Base-by-base conservation (phyloP, 139 green algal species). In the Chlorella sp. region DNA sequence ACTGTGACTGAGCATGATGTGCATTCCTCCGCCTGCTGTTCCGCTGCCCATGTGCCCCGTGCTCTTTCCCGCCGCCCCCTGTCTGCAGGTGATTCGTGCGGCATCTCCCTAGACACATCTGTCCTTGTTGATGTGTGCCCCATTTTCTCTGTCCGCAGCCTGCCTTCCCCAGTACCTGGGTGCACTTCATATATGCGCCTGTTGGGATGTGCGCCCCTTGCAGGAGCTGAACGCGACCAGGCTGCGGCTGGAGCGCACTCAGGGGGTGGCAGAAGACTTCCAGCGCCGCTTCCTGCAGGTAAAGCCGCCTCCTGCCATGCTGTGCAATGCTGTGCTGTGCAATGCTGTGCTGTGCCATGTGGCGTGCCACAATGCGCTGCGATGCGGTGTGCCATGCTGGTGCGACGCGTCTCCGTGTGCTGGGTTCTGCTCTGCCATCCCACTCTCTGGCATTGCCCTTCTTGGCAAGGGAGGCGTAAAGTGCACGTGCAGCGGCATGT, bases 181-280 rank as follows among this genome's bases (percentile, higher is more conserved):
- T 57, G 48, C 48, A 57, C 48, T 34, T 76, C 68, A 76, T 26
- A 21, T 32, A 0, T 82, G 36, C 34, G 16, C 9, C 77, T 60
- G 68, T n/a, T 30, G n/a, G 9, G 14, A 36, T 57, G 26, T 37
- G 66, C 26, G 9, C 16, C 61, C 16, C n/a, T 2, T 30, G 61
- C 83, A 91, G 86, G 83, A 95, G 92, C 81, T 94, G 92, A 89
- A 90, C 24, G 57, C 83, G 89, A 89, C 85, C 7, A 85, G 36
- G 88, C 39, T 86, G 66, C 60, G 42, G 83, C 91, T 95, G 68
- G 85, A 93, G 40, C 83, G 87, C 19, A 83, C 91, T 3, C 82
- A 81, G 68, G 84, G 86, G 66, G 80, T 57, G 22, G 91, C 84
- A 3, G 88, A 91, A 32, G 87, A 92, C 76, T 92, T 92, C 85